Conservation (phyloP, 2,329 filamentous ascomycete species). For the Alternaria rosae region DNA sequence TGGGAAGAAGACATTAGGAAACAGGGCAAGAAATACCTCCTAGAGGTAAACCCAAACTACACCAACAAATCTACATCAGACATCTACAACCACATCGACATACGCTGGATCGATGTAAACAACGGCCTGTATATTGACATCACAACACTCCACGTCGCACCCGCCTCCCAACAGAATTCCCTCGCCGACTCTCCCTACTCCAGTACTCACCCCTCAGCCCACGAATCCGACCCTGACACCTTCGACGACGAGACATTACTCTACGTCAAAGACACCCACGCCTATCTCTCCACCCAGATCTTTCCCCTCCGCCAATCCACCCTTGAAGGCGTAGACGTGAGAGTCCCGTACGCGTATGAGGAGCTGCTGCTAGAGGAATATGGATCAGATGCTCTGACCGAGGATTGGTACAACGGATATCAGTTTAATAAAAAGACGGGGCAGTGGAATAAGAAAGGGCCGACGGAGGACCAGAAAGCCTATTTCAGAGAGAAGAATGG, state of each 20-base stretch:
- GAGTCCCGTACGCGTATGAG: slow-evolving; percentile 65
- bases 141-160: slow-evolving; percentile 60
- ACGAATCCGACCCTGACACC: not conserved
- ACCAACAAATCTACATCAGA: slow-evolving; percentile 55
- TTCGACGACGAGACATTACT: slow-evolving; percentile 11
- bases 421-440: slow-evolving; percentile 46
- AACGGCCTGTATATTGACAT: slow-evolving; percentile 70
- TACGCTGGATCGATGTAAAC: slow-evolving; percentile 66
- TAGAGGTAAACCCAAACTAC: slow-evolving; percentile 68
- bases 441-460: slow-evolving; percentile 29
- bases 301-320: slow-evolving; percentile 63
- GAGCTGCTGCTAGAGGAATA: slow-evolving; percentile 64
- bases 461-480: not conserved
- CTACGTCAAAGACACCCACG: slow-evolving; percentile 64
- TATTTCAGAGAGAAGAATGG: slow-evolving; percentile 8
- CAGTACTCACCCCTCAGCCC: slow-evolving; percentile 3
- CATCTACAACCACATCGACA: slow-evolving; percentile 64
- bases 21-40: slow-evolving; percentile 55
- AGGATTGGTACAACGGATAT: slow-evolving; percentile 56
- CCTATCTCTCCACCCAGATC: slow-evolving; percentile 61
- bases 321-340: slow-evolving; percentile 63
- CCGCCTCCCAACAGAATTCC: slow-evolving; percentile 44
- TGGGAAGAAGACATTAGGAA: slow-evolving; percentile 20
- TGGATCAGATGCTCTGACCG: slow-evolving; percentile 57
- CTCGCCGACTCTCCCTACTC: not conserved